Conservation (phyloP, 441 rosid species). For the Bruguiera hainesii region DNA sequence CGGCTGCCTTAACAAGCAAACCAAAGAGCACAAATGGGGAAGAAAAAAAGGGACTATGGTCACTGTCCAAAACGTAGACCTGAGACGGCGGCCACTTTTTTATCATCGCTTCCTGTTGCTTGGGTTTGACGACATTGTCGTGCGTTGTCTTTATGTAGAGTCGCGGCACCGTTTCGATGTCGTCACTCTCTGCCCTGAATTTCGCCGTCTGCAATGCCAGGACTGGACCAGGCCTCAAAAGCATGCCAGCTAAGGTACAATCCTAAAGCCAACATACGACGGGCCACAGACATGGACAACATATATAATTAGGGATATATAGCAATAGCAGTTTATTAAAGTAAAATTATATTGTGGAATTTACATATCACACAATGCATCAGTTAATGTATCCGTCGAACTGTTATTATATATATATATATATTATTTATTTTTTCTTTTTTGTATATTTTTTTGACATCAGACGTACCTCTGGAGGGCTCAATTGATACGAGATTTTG, state of each 20-base stretch:
- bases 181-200: conserved; percentile 22
- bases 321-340: too few relatives aligned
- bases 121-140: conserved; percentile 52
- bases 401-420: too few relatives aligned
- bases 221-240: conserved; percentile 63
- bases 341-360: neutral
- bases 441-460: too few relatives aligned
- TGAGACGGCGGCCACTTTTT: conserved; percentile 60
- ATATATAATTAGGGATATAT: too few relatives aligned
- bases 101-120: conserved; percentile 71
- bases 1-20: conserved; percentile 56
- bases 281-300: too few relatives aligned
- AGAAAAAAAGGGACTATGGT: conserved; percentile 83
- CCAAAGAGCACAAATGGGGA: conserved; percentile 60
- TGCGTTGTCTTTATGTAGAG: conserved; percentile 57
- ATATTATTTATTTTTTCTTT: too few relatives aligned
- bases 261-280: conserved; percentile 31
- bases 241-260: conserved; percentile 47
- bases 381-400: too few relatives aligned
- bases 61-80: conserved; percentile 52
- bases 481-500: conserved; percentile 54
- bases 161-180: conserved; percentile 33
- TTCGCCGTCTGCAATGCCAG: conserved; percentile 42
- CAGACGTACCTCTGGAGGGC: conserved; percentile 64
- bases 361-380: neutral